Evolutionary conservation across 805 yeast species (phyloP).

Genomic region (Yarrowia divulgata): DNA sequence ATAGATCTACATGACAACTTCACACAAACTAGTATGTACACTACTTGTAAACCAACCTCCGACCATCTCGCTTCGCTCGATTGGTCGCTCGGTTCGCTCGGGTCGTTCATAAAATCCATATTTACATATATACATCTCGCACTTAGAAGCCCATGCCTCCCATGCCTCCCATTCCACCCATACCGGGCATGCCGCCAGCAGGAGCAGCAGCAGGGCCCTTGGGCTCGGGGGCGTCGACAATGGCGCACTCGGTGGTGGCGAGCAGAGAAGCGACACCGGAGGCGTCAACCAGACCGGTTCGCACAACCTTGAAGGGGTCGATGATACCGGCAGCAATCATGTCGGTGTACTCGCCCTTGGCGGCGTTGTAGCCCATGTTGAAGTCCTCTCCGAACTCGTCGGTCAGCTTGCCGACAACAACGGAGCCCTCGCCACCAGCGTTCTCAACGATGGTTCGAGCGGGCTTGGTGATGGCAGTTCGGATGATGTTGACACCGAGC

Average conservation of each 20-base stretch:
- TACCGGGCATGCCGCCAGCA: slow-evolving; percentile 72
- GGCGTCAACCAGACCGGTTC: slow-evolving; percentile 94
- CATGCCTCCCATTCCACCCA: slow-evolving; percentile 55
- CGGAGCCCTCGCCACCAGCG: slow-evolving; percentile 98
- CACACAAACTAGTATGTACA: no score
- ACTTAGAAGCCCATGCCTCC: slow-evolving; percentile 51
- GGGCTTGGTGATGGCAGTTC: slow-evolving; percentile 91
- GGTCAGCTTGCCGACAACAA: slow-evolving; percentile 85
- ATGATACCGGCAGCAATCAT: slow-evolving; percentile 97
- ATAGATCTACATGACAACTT: no score
- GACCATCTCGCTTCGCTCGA: background rate
- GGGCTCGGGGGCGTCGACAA: slow-evolving; percentile 86
- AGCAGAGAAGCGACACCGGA: slow-evolving; percentile 96
- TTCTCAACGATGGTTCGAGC: slow-evolving; percentile 95
- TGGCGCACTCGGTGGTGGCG: slow-evolving; percentile 98
- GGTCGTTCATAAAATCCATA: slow-evolving; percentile 4
- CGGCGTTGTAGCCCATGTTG: slow-evolving; percentile 88
- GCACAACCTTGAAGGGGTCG: slow-evolving; percentile 98
- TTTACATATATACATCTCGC: slow-evolving; percentile 40
- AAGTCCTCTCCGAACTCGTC: slow-evolving; percentile 69
- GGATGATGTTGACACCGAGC: slow-evolving; percentile 92
- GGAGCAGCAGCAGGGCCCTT: slow-evolving; percentile 64
- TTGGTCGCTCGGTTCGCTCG: background rate
- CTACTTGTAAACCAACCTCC: no score
- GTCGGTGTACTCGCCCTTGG: slow-evolving; percentile 92